Evolutionary conservation across 129 eudicot genomes (phyloP), one percentile per base, ranked within the genome.

Genomic region (Chrysanthemum seticuspe): DNA sequence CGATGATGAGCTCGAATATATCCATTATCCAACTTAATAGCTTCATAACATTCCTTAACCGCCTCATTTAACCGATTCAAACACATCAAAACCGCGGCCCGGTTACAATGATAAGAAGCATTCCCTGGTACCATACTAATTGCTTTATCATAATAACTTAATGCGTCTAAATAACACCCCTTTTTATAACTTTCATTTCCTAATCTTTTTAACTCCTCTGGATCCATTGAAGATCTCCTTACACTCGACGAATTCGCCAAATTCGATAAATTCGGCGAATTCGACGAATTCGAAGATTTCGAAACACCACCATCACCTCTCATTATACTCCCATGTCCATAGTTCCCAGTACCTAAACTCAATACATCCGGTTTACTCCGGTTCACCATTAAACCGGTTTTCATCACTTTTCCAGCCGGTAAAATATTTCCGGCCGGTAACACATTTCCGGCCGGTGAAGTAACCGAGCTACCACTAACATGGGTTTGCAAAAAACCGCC

Each of bases 321-420:
- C 84, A 95, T 88, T 86, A 95, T 90, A 65, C 96, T 95, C 1
- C 96, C 99, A 62, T 88, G 96, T 25, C 99, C 97, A 69, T 95
- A 95, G 76, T 86, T 81, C 0, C 80, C 97, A 31, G 84, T 78
- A 0, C 96, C 94, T 13, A 87, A 72, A 5, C 96, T 86, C 74
- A 88, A 74, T 1, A 91, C 94, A 45, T 88, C 96, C 49, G 88
- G 76, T 74, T 80, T 80, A 12, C 77, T 68, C 71, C 80, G 85
- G 51, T 45, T 73, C 0, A 84, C 69, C 88, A 82, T 81, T 85
- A 87, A 78, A 3, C 96, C 97, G 45, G 94, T 83, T 50, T 81
- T 88, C 16, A 74, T 3, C 1, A 87, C 47, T 82, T 83, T 77
- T 1, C 98, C 96, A 7, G 96, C 85, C 11, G 95, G 96, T 34